These are phyloP conservation scores for Pythium insidiosum DNA, from an alignment of 352 stramenopile genomes.

Conservation along the genomic window DNA sequence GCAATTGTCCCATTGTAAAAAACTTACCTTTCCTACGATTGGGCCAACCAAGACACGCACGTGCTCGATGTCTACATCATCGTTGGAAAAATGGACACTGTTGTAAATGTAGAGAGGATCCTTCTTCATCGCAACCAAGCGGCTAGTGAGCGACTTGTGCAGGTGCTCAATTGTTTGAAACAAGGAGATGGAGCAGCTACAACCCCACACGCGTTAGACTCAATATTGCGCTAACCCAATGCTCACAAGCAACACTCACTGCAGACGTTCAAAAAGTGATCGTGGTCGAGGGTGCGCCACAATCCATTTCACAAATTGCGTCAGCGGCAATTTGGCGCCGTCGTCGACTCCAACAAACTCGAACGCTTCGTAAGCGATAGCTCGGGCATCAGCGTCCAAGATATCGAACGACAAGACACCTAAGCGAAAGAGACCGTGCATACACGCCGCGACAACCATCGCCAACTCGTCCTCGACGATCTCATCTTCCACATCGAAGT, in stretches of 20 bases:
- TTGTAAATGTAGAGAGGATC: slow-evolving; percentile 28
- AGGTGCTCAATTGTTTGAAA: slow-evolving; percentile 25
- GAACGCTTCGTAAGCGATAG: slow-evolving; percentile 63
- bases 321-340: slow-evolving; percentile 62
- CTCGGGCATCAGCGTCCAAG: slow-evolving; percentile 35
- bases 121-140: background rate
- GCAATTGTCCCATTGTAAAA: too few relatives aligned
- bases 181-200: slow-evolving; percentile 38
- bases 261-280: slow-evolving; percentile 42
- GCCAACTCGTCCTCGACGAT: slow-evolving; percentile 63
- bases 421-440: slow-evolving; percentile 30
- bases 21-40: slow-evolving; percentile 25
- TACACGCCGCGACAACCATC: slow-evolving; percentile 47
- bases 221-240: background rate
- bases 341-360: slow-evolving; percentile 49
- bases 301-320: slow-evolving; percentile 55
- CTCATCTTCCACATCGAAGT: slow-evolving; percentile 71
- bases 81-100: slow-evolving; percentile 16
- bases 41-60: slow-evolving; percentile 30
- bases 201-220: background rate
- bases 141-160: slow-evolving; percentile 18
- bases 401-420: slow-evolving; percentile 16
- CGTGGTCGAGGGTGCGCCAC: slow-evolving; percentile 53
- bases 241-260: background rate
- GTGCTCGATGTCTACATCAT: slow-evolving; percentile 7